Conservation (phyloP, 2,329 filamentous ascomycete species). For the Cladosporium sp. region DNA sequence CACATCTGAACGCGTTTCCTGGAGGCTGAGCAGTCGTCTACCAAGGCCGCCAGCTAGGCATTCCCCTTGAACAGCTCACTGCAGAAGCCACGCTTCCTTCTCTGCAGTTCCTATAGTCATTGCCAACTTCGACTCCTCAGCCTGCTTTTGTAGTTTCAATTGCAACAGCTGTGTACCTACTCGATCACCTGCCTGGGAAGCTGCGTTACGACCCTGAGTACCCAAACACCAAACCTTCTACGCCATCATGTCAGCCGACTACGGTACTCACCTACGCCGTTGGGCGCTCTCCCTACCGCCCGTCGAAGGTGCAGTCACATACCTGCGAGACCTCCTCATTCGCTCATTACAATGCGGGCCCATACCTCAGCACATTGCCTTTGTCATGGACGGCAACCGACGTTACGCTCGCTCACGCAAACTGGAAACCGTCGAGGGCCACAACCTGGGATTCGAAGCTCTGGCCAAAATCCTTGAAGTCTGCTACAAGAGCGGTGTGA, state of each 20-base stretch:
- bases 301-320: slow-evolving; percentile 79
- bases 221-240: background rate
- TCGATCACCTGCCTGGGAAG: background rate
- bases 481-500: slow-evolving; percentile 95
- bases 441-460: slow-evolving; percentile 93
- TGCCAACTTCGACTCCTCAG: background rate
- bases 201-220: background rate
- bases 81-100: background rate
- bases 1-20: slow-evolving; percentile 9
- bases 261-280: slow-evolving; percentile 53
- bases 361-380: slow-evolving; percentile 93
- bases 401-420: slow-evolving; percentile 85
- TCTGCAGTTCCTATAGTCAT: background rate
- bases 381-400: slow-evolving; percentile 98
- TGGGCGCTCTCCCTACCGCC: slow-evolving; percentile 88
- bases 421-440: slow-evolving; percentile 94
- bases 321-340: slow-evolving; percentile 78
- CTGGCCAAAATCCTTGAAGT: slow-evolving; percentile 93
- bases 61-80: background rate
- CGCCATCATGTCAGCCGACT: slow-evolving; percentile 4
- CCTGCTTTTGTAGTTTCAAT: background rate
- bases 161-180: background rate
- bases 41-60: background rate
- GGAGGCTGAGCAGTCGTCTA: slow-evolving; percentile 1
- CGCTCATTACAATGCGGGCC: slow-evolving; percentile 85